Conservation (phyloP, 768 basidiomycete species). For the Trametes cingulata region DNA sequence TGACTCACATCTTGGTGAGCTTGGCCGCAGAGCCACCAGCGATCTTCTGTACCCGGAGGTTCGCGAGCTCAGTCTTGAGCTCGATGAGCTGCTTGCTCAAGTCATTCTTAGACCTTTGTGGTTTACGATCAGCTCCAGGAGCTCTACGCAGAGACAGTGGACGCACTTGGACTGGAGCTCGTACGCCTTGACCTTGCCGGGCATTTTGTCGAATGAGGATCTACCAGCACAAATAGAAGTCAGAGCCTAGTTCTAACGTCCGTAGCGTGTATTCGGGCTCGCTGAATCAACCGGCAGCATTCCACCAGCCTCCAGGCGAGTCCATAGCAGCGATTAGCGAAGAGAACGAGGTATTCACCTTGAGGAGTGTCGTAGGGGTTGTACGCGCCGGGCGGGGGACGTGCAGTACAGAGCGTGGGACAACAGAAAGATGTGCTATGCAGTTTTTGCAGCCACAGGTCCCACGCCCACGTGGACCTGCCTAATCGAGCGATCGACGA, state of each 20-base stretch:
- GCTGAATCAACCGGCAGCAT: slow-evolving; percentile 10
- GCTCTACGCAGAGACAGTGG: not conserved
- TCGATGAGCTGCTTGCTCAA: slow-evolving; percentile 91
- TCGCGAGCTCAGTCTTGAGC: slow-evolving; percentile 92
- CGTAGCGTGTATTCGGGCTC: not conserved
- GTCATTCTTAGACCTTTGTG: slow-evolving; percentile 95
- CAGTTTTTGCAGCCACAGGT: slow-evolving; percentile 46
- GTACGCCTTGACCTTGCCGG: slow-evolving; percentile 93
- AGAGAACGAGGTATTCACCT: slow-evolving; percentile 34
- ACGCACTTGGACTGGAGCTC: slow-evolving; percentile 94
- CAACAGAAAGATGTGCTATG: slow-evolving; percentile 35
- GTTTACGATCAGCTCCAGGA: not conserved
- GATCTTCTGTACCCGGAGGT: slow-evolving; percentile 96
- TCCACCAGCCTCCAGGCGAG: slow-evolving; percentile 17
- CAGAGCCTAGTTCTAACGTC: slow-evolving; percentile 13
- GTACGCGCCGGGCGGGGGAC: slow-evolving; percentile 30
- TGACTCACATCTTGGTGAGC: slow-evolving; percentile 92
- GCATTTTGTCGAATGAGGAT: slow-evolving; percentile 50
- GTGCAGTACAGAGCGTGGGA: slow-evolving; percentile 31
- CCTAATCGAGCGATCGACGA: slow-evolving; percentile 6
- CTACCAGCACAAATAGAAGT: slow-evolving; percentile 25
- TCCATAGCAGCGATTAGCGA: slow-evolving; percentile 2
- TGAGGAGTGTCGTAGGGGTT: slow-evolving; percentile 38
- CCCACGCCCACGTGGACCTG: slow-evolving; percentile 31
- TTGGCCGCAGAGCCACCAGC: slow-evolving; percentile 94